These are phyloP conservation scores for Monilinia laxa DNA, from an alignment of 2,329 filamentous ascomycete genomes.

Conservation along the genomic window DNA sequence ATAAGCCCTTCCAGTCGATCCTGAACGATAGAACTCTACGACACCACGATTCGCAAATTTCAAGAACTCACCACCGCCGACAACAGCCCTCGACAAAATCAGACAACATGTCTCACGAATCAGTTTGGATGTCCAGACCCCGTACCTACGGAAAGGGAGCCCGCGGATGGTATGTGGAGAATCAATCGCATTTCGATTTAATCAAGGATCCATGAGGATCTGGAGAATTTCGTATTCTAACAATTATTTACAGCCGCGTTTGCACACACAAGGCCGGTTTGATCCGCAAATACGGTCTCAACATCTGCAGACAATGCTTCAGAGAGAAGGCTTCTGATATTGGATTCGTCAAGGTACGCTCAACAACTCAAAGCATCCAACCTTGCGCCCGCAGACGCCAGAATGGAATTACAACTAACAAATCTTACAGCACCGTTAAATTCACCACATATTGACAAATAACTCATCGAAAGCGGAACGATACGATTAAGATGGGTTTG, in stretches of 20 bases:
- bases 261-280: constrained; percentile 97
- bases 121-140: constrained; percentile 98
- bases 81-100: constrained; percentile 34
- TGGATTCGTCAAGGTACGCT: constrained; percentile 67
- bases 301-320: constrained; percentile 81
- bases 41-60: constrained; percentile 17
- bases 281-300: constrained; percentile 99
- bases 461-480: constrained; percentile 18
- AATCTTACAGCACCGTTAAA: constrained; percentile 36
- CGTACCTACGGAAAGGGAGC: constrained; percentile 96
- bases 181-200: constrained; percentile 10
- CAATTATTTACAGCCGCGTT: constrained; percentile 58
- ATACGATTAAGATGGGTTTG: constrained; percentile 19
- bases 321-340: constrained; percentile 71
- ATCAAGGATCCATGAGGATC: constrained; percentile 10
- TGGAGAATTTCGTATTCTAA: constrained; percentile 25
- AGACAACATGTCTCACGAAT: constrained; percentile 79
- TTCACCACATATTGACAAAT: constrained; percentile 17
- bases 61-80: constrained; percentile 22
- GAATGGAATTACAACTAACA: constrained; percentile 17
- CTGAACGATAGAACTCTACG: constrained; percentile 11
- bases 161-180: constrained; percentile 76
- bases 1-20: constrained; percentile 18
- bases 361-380: background rate
- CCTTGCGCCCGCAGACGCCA: background rate